Conservation (phyloP, 805 yeast genomes). For the Priceomyces fermenticarens region DNA sequence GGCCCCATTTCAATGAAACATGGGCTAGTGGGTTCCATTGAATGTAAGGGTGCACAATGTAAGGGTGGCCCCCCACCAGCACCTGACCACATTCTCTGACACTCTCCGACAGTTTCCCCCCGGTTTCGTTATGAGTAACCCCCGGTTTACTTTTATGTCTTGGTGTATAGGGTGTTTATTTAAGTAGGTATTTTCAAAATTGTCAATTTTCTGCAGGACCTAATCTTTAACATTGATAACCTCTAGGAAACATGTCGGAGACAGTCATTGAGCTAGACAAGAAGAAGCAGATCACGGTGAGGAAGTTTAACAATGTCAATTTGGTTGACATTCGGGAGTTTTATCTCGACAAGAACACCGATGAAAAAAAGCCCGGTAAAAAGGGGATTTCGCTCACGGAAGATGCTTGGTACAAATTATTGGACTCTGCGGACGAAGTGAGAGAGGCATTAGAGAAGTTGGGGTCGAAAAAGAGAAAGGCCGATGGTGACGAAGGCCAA, state of each 20-base stretch:
- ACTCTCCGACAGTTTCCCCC: neutral
- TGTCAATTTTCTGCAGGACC: neutral
- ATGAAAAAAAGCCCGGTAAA: constrained; percentile 74
- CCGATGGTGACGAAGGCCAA: constrained; percentile 2
- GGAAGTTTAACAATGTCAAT: constrained; percentile 62
- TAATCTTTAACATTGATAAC: too few relatives aligned
- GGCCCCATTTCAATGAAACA: constrained; percentile 56
- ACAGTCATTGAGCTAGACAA: constrained; percentile 28
- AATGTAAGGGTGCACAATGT: too few relatives aligned
- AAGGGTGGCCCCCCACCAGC: too few relatives aligned
- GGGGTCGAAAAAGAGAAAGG: constrained; percentile 13
- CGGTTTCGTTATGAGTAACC: too few relatives aligned
- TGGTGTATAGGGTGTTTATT: neutral
- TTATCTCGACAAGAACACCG: constrained; percentile 53
- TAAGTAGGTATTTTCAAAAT: neutral
- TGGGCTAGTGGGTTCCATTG: constrained; percentile 50
- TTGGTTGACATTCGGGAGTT: constrained; percentile 84
- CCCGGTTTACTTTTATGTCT: too few relatives aligned
- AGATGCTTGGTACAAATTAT: constrained; percentile 50
- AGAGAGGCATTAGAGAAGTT: constrained; percentile 47
- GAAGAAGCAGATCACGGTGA: constrained; percentile 66
- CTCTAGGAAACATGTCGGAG: constrained; percentile 8
- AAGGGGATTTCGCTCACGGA: constrained; percentile 61
- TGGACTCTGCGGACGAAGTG: constrained; percentile 46
- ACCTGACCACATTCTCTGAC: too few relatives aligned